Evolutionary conservation across 2,329 filamentous ascomycete genomes (phyloP).

Genomic region (Trichophyton equinum): DNA sequence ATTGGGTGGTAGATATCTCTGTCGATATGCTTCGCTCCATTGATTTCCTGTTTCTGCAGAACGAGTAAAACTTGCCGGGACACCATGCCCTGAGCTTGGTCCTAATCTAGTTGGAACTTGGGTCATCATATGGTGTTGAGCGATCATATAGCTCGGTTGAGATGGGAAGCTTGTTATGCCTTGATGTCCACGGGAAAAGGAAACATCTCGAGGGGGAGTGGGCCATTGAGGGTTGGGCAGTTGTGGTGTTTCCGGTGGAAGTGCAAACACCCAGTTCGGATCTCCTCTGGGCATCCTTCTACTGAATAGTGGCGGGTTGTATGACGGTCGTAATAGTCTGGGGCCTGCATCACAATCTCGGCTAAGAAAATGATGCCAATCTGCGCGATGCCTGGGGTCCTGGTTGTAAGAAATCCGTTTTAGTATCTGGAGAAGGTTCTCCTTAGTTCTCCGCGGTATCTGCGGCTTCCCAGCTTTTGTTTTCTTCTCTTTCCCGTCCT

Average conservation of each 20-base stretch:
- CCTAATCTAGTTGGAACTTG: neutral
- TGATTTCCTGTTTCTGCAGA: neutral
- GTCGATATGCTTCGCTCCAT: neutral
- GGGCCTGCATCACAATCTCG: conserved; percentile 13
- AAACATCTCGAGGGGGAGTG: neutral
- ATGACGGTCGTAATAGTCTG: conserved; percentile 8
- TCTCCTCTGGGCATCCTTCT: conserved; percentile 7
- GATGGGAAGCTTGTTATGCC: neutral
- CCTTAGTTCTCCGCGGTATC: conserved; percentile 8
- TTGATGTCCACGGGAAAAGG: neutral
- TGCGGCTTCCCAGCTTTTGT: too few relatives aligned
- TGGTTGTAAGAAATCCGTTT: conserved; percentile 13
- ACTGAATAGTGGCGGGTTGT: conserved; percentile 11
- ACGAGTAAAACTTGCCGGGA: neutral
- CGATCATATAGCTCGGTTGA: neutral
- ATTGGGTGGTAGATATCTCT: neutral
- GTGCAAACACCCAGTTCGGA: neutral
- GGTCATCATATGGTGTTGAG: neutral
- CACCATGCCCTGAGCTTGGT: neutral
- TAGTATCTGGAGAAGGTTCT: conserved; percentile 9
- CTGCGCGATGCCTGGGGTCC: conserved; percentile 8
- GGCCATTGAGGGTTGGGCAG: neutral
- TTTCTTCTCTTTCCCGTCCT: too few relatives aligned
- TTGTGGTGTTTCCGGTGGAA: neutral
- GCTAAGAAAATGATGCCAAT: conserved; percentile 11